Evolutionary conservation across 148 eudicot species (phyloP).

Genomic region (Nyssa sinensis): DNA sequence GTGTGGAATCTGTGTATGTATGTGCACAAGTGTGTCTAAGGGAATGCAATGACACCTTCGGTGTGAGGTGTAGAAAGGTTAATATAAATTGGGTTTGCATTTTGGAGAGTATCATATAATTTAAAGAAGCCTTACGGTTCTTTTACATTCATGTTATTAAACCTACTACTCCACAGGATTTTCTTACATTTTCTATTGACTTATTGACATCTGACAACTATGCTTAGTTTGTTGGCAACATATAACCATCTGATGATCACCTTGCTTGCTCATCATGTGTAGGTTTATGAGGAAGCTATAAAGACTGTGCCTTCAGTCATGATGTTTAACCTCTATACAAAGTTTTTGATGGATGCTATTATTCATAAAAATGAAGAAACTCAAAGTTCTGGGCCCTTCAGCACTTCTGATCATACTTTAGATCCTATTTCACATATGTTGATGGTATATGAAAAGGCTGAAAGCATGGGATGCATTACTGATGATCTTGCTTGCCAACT

Average conservation of each 20-base stretch:
- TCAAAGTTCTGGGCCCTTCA: conserved; percentile 17
- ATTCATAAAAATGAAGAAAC: conserved; percentile 25
- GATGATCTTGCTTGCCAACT: conserved; percentile 80
- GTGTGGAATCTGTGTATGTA: too few species aligned
- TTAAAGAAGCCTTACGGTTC: too few species aligned
- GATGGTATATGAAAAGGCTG: conserved; percentile 61
- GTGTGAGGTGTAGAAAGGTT: not conserved
- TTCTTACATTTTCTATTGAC: not conserved
- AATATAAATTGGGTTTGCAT: not conserved
- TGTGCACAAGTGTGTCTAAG: too few species aligned
- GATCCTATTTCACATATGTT: conserved; percentile 46
- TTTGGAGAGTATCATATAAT: not conserved
- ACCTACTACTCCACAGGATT: too few species aligned
- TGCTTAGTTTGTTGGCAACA: not conserved
- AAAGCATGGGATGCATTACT: conserved; percentile 50
- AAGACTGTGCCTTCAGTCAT: conserved; percentile 38
- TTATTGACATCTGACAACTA: not conserved
- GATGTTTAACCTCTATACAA: conserved; percentile 57
- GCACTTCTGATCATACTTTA: conserved; percentile 18
- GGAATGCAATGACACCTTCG: not conserved
- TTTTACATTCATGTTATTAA: too few species aligned
- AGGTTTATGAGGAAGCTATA: conserved; percentile 85
- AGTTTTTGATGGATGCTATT: conserved; percentile 52
- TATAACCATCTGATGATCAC: conserved; percentile 6
- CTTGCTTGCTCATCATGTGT: conserved; percentile 12